Conservation (phyloP, 2,329 filamentous ascomycete species). For the Bipolaris victoriae region DNA sequence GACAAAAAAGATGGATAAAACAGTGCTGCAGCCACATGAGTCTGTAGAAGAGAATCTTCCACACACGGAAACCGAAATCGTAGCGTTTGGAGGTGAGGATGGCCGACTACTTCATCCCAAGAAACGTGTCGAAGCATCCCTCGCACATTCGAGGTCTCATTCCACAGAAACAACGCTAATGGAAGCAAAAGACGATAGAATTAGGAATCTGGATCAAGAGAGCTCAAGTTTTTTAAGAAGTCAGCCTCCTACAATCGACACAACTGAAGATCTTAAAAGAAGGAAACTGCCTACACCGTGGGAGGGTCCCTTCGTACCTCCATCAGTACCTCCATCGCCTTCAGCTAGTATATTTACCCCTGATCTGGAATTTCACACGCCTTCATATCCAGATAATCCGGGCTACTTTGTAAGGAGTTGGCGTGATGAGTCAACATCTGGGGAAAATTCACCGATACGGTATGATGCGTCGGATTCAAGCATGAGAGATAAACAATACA, state of each 20-base stretch:
- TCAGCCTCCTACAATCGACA: not conserved
- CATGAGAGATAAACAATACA: not conserved
- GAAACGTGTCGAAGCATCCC: not conserved
- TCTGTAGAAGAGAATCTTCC: not conserved
- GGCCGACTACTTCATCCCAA: too few species aligned
- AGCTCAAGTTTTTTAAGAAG: not conserved
- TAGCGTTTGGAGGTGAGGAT: too few species aligned
- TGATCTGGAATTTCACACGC: too few species aligned
- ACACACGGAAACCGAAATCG: not conserved
- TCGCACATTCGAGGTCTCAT: too few species aligned
- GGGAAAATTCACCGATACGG: not conserved
- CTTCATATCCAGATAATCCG: too few species aligned
- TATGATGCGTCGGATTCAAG: not conserved
- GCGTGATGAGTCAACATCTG: too few species aligned
- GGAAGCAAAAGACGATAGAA: too few species aligned
- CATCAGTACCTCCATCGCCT: not conserved
- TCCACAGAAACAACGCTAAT: too few species aligned
- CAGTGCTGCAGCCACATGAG: not conserved
- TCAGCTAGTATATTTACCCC: too few species aligned
- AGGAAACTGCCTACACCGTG: too few species aligned
- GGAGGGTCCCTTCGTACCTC: not conserved
- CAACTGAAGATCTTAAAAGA: not conserved
- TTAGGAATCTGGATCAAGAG: not conserved
- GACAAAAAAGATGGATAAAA: not conserved
- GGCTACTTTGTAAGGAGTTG: too few species aligned